Conservation (phyloP, 768 basidiomycete species). For the Russula sp. region DNA sequence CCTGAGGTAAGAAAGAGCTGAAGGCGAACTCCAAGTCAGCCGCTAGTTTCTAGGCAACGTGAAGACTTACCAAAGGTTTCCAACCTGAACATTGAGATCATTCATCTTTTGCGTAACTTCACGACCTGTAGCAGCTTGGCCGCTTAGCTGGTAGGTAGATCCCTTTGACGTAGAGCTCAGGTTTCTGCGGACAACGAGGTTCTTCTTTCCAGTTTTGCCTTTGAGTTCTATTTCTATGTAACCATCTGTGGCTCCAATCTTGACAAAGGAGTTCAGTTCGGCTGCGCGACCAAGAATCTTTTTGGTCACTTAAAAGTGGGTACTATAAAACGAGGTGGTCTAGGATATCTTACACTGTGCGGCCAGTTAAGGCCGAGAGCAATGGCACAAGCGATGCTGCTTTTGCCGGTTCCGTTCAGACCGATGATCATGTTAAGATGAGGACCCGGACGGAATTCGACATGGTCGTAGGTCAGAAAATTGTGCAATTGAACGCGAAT, state of each 20-base stretch:
- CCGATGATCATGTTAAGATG: slow-evolving; percentile 97
- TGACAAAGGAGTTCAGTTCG: slow-evolving; percentile 79
- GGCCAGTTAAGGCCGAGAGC: slow-evolving; percentile 64
- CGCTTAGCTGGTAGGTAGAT: slow-evolving; percentile 71
- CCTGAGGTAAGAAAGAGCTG: slow-evolving; percentile 94
- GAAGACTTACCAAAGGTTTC: slow-evolving; percentile 78
- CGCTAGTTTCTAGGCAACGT: slow-evolving; percentile 3
- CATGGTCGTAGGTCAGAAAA: slow-evolving; percentile 93
- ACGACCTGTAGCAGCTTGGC: slow-evolving; percentile 53
- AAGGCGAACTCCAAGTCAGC: neutral
- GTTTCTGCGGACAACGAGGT: slow-evolving; percentile 75
- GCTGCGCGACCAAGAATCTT: slow-evolving; percentile 83
- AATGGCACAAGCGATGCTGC: slow-evolving; percentile 91
- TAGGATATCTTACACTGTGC: neutral
- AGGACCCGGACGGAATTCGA: slow-evolving; percentile 87
- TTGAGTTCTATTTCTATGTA: slow-evolving; percentile 91
- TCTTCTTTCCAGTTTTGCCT: slow-evolving; percentile 60
- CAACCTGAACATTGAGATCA: slow-evolving; percentile 86
- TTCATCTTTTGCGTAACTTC: slow-evolving; percentile 61
- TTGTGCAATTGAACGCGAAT: slow-evolving; percentile 82
- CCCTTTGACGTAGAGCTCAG: slow-evolving; percentile 57
- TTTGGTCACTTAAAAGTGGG: neutral
- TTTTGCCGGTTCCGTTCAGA: slow-evolving; percentile 96
- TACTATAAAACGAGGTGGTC: too few relatives aligned
- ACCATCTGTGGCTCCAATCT: slow-evolving; percentile 66